Base-by-base conservation (phyloP, 192 early-diverging fungal species). In the Dispira parvispora region DNA sequence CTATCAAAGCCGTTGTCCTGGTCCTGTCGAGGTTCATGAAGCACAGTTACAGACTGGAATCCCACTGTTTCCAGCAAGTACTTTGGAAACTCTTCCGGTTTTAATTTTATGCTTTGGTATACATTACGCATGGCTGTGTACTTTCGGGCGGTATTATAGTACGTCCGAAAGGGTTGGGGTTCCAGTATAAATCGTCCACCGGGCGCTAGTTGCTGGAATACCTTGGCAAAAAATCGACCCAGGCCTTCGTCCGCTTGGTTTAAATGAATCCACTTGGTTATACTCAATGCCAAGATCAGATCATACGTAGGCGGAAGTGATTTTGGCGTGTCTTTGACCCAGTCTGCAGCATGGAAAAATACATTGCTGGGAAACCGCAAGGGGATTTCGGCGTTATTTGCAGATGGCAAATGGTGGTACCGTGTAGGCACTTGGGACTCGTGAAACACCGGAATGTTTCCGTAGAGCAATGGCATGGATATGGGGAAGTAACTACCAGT, bases 231-330 rank as follows among this genome's bases (percentile, higher is more conserved):
- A 53, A 89, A 88, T 26, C 55, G 46, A 43, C 78, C 68, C 12
- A 92, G 45, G 2, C 86, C 88, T 10, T 68, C 64, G 63, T 92
- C 89, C 0, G 86, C 88, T 21, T 77, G 62, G 64, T 84, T 77
- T 18, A 92, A 68, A 58, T 92, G 89, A 50, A 92, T 86, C 88
- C 88, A 90, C 65, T 92, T 92, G 10, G 82, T 83, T 23, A 92
- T 68, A 42, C 77, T 80, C 42, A 43, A 43, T n/a, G 27, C 26
- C 45, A 54, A 9, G 46, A 64, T 62, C 2, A 52, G n/a, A 50
- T 67, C 66, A 62, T 28, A 38, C 18, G 18, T 18, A 12, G 52
- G 21, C 9, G 63, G 55, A 20, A 57, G 12, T 2, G 27, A n/a
- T n/a, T 18, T 21, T n/a, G 27, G 47, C 50, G 49, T 43, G 26